Evolutionary conservation across 805 yeast species (phyloP).

Genomic region (Isabelozyma pseudorhagii): DNA sequence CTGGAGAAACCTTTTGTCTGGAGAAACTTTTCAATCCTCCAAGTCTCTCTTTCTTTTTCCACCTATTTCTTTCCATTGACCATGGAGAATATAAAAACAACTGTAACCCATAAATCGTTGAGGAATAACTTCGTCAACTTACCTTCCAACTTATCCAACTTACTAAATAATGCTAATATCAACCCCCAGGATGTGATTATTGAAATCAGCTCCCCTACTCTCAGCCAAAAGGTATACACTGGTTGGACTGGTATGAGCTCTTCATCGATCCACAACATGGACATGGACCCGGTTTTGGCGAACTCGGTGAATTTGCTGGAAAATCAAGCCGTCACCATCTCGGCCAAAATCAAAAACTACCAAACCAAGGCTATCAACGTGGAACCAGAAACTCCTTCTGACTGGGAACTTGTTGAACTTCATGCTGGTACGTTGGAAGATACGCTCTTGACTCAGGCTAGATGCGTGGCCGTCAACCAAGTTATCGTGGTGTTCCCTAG

Average conservation of each 20-base stretch:
- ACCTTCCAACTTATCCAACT: conserved; percentile 45
- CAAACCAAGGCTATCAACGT: conserved; percentile 61
- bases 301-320: conserved; percentile 45
- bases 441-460: conserved; percentile 70
- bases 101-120: conserved; percentile 24
- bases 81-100: conserved; percentile 37
- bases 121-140: conserved; percentile 53
- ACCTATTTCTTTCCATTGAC: neutral
- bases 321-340: conserved; percentile 33
- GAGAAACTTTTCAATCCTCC: too few relatives aligned
- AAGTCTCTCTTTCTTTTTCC: too few relatives aligned
- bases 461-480: conserved; percentile 65
- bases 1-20: neutral
- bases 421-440: conserved; percentile 77
- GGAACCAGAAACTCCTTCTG: conserved; percentile 74
- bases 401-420: conserved; percentile 88
- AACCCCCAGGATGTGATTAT: conserved; percentile 58
- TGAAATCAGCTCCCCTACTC: conserved; percentile 25
- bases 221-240: conserved; percentile 33
- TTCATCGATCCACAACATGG: conserved; percentile 35
- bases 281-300: conserved; percentile 70
- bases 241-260: conserved; percentile 69
- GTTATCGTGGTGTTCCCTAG: conserved; percentile 68
- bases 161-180: conserved; percentile 50
- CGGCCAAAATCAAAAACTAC: conserved; percentile 47